Percentiles rank a stretch among this genome's conserved stretches.
Evolutionary conservation across 208 protist genomes (phyloP).

Genomic region (Trichomonas vaginalis): DNA sequence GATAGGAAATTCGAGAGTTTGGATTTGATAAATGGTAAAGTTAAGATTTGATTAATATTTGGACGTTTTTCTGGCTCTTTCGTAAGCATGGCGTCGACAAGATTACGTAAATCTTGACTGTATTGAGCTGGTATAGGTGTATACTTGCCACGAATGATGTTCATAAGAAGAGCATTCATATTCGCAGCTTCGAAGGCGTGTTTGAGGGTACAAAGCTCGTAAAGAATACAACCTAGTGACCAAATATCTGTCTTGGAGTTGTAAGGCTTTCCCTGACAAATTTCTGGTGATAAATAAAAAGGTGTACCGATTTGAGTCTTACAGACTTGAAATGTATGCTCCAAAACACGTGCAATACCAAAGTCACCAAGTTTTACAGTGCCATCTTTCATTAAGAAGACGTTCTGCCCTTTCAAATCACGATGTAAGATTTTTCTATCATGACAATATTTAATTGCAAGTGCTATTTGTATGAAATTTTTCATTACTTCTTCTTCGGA

Average conservation of each 20-base stretch:
- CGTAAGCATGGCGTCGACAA: neutral
- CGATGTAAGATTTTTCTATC: slow-evolving; percentile 48
- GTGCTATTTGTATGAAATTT: slow-evolving; percentile 35
- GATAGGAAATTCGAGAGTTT: neutral
- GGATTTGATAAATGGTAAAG: neutral
- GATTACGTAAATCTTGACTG: neutral
- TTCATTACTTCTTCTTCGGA: slow-evolving; percentile 1
- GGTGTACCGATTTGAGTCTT: slow-evolving; percentile 21
- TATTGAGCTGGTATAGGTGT: neutral
- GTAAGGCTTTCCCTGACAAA: slow-evolving; percentile 27
- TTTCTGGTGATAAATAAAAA: slow-evolving; percentile 27
- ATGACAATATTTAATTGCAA: slow-evolving; percentile 48
- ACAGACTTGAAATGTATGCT: neutral
- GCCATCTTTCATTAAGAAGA: slow-evolving; percentile 24
- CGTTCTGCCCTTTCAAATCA: slow-evolving; percentile 35
- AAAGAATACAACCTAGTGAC: slow-evolving; percentile 17
- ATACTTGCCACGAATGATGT: neutral
- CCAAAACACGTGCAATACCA: neutral
- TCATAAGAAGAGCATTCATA: neutral
- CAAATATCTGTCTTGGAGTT: slow-evolving; percentile 17
- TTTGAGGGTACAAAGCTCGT: neutral
- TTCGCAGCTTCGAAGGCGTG: slow-evolving; percentile 13
- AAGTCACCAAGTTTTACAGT: slow-evolving; percentile 26
- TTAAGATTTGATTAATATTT: slow-evolving; percentile 12
- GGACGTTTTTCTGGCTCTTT: neutral